Conservation (phyloP, 805 yeast species). For the Helenozyma baotianmanensis region DNA sequence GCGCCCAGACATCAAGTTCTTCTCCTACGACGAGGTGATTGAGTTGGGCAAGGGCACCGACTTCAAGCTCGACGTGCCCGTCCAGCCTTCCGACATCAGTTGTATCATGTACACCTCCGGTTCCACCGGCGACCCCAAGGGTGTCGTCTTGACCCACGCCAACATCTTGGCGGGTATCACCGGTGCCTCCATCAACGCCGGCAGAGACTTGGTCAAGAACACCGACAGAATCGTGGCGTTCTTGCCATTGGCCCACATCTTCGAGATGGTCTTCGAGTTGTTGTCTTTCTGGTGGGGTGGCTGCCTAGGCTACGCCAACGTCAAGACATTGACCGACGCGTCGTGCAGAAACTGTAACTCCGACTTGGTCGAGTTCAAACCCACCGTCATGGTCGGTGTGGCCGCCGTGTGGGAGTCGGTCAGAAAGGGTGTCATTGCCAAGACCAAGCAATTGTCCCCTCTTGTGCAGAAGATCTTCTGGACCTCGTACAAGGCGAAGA, state of each 20-base stretch:
- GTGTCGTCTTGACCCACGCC: conserved; percentile 64
- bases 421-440: conserved; percentile 83
- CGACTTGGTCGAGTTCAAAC: conserved; percentile 81
- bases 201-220: conserved; percentile 43
- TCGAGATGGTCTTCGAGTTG: conserved; percentile 87
- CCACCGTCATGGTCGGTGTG: conserved; percentile 96
- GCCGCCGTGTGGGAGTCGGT: conserved; percentile 98
- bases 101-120: conserved; percentile 89
- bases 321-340: conserved; percentile 80
- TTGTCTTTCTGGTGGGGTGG: conserved; percentile 85
- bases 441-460: conserved; percentile 62
- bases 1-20: conserved; percentile 74
- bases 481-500: conserved; percentile 77
- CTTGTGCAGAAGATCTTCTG: conserved; percentile 79
- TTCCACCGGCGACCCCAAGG: conserved; percentile 81
- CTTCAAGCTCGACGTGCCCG: conserved; percentile 36
- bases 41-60: conserved; percentile 56
- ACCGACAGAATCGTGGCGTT: conserved; percentile 79
- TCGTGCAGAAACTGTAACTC: conserved; percentile 83
- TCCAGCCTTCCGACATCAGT: conserved; percentile 56
- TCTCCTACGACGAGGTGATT: conserved; percentile 61
- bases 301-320: conserved; percentile 82
- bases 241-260: conserved; percentile 94
- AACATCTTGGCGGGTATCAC: conserved; percentile 81
- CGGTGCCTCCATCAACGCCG: conserved; percentile 69